Evolutionary conservation across 805 yeast species (phyloP), one percentile per base, ranked within the genome.

Genomic region (Candida odintsovae): DNA sequence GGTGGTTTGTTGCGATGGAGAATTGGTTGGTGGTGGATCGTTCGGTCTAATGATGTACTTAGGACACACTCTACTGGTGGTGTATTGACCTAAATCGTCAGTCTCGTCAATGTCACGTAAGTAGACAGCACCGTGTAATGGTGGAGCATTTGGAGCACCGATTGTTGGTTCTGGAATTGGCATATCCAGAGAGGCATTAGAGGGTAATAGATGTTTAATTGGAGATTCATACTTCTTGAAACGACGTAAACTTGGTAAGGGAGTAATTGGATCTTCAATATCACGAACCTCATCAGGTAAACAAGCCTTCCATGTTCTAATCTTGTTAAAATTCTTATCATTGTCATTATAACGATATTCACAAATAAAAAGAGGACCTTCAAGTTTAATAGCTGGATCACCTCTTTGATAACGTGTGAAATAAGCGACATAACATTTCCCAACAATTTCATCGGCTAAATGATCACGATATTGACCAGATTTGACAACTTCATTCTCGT

Each of bases 291-390:
- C 98, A 66, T 94, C 98, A 0, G 99, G 99, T 54, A 94, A 75
- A 71, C 98, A 94, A 7, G 97, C 97, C 66, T 89, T 92, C 99
- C 99, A 94, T 3, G 99, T 92, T 61, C 98, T 78, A 58, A 94
- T 94, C 62, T 92, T 86, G 67, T 92, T 94, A 73, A 94, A 94
- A 25, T 83, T 83, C 64, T 88, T 87, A 58, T 88, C 96, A 46
- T 79, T 75, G 63, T 92, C 97, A 62, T 92, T 92, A 68, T 90
- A 94, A 59, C 99, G 82, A 64, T 80, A 87, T 66, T 94, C 99
- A 70, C 98, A 94, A 55, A 94, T 83, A 66, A 90, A 94, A 62
- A 95, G 77, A 6, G 94, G 92, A 4, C 88, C 85, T 44, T 88
- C 92, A 46, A 73, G 74, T 19, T 87, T 85, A 42, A 84, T 74